Evolutionary conservation across 257 asterid species (phyloP).

Genomic region (Ajuga chamaepitys): DNA sequence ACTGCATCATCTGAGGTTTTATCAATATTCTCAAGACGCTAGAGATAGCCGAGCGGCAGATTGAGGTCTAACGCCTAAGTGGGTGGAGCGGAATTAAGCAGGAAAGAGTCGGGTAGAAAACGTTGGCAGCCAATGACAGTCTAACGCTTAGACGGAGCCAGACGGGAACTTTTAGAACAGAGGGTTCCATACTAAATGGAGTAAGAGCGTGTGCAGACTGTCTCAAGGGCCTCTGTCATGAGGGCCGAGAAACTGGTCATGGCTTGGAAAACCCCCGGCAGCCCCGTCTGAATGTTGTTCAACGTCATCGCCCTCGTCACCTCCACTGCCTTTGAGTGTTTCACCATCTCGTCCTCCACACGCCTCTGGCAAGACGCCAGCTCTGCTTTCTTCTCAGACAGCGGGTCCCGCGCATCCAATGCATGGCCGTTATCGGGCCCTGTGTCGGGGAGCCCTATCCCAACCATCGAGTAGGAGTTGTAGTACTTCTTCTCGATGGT

Average conservation of each 20-base stretch:
- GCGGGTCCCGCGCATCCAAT: constrained; percentile 84
- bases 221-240: constrained; percentile 70
- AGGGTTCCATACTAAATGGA: constrained; percentile 42
- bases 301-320: constrained; percentile 90
- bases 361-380: constrained; percentile 77
- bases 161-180: too few species aligned
- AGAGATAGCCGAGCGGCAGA: too few species aligned
- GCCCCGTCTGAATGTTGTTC: constrained; percentile 88
- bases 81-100: too few species aligned
- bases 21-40: too few species aligned
- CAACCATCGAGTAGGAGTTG: constrained; percentile 76
- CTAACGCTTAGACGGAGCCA: too few species aligned
- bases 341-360: constrained; percentile 89
- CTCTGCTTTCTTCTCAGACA: constrained; percentile 81
- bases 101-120: too few species aligned
- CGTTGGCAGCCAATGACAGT: too few species aligned
- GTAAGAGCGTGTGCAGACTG: constrained; percentile 77
- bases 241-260: constrained; percentile 87
- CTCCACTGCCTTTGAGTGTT: constrained; percentile 74
- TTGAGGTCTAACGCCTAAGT: too few species aligned
- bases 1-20: too few species aligned
- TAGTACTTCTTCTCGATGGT: constrained; percentile 83
- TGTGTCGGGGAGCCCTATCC: constrained; percentile 62
- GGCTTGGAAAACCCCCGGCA: constrained; percentile 97
- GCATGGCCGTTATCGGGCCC: constrained; percentile 54